phyloP scores from a whole-genome alignment of 768 basidiomycete species.

The Boletus reticuloceps region DNA sequence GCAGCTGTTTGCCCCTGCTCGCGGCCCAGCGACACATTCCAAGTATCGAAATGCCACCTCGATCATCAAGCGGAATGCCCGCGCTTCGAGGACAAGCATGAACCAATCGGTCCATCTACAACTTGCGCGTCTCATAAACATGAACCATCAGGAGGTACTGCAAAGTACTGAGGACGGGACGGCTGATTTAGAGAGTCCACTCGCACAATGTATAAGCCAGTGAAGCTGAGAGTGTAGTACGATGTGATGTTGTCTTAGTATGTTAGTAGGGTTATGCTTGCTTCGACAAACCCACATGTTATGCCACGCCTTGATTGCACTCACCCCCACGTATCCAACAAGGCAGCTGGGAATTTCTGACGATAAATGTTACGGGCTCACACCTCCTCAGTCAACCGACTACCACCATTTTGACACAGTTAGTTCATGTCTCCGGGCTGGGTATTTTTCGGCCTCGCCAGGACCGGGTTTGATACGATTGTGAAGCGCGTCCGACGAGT shows the following conservation, averaged over 20 bases:
- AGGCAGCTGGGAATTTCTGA: slow-evolving; percentile 27
- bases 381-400: slow-evolving; percentile 20
- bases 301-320: slow-evolving; percentile 6
- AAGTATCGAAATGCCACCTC: slow-evolving; percentile 47
- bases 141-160: slow-evolving; percentile 30
- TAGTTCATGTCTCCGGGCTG: slow-evolving; percentile 20
- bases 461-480: slow-evolving; percentile 25
- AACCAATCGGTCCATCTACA: slow-evolving; percentile 22
- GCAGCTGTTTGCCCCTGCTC: slow-evolving; percentile 66
- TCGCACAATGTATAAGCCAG: slow-evolving; percentile 30
- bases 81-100: slow-evolving; percentile 27
- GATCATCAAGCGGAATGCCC: slow-evolving; percentile 58
- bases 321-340: background rate
- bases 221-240: slow-evolving; percentile 9
- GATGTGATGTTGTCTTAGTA: background rate
- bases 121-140: slow-evolving; percentile 28
- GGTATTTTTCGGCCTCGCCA: slow-evolving; percentile 10
- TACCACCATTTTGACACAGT: slow-evolving; percentile 17
- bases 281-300: too few relatives aligned
- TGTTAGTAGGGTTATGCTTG: too few relatives aligned
- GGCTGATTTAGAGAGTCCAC: slow-evolving; percentile 25
- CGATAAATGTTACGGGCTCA: slow-evolving; percentile 25
- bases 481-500: slow-evolving; percentile 22
- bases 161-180: slow-evolving; percentile 22
- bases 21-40: slow-evolving; percentile 49